Conservation (phyloP, 331 rosid species). For the Cydonia oblonga region DNA sequence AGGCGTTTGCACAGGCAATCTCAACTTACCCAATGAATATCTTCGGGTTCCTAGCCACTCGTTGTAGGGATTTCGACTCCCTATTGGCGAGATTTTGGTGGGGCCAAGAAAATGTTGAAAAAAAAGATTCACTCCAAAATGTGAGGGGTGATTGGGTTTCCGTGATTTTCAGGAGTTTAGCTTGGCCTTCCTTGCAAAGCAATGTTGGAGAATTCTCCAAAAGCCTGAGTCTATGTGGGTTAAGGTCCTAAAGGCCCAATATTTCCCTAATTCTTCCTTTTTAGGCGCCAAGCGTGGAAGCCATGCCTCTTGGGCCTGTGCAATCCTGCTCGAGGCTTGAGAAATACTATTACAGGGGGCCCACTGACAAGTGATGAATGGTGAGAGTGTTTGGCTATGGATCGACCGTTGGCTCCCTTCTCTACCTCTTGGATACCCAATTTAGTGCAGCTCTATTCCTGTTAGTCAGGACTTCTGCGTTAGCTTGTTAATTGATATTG, state of each 20-base stretch:
- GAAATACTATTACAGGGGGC: neutral
- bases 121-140: neutral
- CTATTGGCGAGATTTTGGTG: neutral
- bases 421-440: neutral
- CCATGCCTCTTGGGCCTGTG: neutral
- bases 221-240: neutral
- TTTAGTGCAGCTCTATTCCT: fast-evolving
- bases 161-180: neutral
- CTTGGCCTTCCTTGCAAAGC: neutral
- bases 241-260: neutral
- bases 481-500: too few relatives aligned
- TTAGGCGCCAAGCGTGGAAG: neutral
- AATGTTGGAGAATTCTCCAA: neutral
- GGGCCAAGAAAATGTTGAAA: neutral
- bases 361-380: neutral
- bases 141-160: neutral
- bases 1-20: neutral
- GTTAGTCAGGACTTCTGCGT: too few relatives aligned
- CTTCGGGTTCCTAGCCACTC: neutral
- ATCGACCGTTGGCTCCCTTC: neutral
- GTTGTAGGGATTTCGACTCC: neutral
- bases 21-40: neutral
- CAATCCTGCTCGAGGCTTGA: neutral
- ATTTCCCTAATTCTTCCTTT: neutral
- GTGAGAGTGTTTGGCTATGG: neutral